Evolutionary conservation across 352 stramenopile species (phyloP).

Genomic region (Pythium aphanidermatum): DNA sequence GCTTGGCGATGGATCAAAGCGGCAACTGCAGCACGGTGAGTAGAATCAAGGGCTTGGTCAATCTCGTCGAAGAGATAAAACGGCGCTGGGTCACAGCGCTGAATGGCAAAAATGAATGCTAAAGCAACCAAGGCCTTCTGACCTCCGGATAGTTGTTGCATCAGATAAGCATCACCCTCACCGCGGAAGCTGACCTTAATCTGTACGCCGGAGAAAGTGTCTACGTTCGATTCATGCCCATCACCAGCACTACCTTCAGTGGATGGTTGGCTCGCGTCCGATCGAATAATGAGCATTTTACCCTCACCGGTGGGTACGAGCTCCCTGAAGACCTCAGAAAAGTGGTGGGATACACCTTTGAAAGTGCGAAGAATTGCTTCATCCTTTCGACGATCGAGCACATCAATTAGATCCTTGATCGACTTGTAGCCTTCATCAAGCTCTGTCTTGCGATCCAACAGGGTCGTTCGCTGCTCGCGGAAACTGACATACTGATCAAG

Average conservation of each 20-base stretch:
- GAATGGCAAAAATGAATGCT: constrained; percentile 99
- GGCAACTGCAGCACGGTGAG: constrained; percentile 95
- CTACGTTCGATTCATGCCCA: constrained; percentile 50
- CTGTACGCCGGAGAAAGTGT: constrained; percentile 96
- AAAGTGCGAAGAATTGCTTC: constrained; percentile 99
- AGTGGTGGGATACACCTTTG: constrained; percentile 96
- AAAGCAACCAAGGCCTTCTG: constrained; percentile 99
- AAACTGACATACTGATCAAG: constrained; percentile 99
- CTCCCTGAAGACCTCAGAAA: constrained; percentile 98
- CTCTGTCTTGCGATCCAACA: constrained; percentile 95
- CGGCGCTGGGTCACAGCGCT: constrained; percentile 97
- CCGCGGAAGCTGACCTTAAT: constrained; percentile 97
- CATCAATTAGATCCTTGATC: constrained; percentile 86
- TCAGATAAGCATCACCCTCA: constrained; percentile 95
- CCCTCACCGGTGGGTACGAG: constrained; percentile 96
- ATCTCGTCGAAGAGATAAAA: constrained; percentile 99
- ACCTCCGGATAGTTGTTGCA: constrained; percentile 98
- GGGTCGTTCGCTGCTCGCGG: constrained; percentile 84
- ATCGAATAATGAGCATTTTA: constrained; percentile 95
- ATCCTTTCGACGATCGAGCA: constrained; percentile 95
- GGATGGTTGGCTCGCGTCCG: constrained; percentile 36
- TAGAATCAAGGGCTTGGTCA: constrained; percentile 99
- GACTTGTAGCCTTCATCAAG: constrained; percentile 92
- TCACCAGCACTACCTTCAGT: constrained; percentile 7
- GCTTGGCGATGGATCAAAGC: constrained; percentile 96